Percentiles rank a stretch among this genome's conserved stretches.
Evolutionary conservation across 208 protist species (phyloP).

Genomic region (Trichomonas vaginalis): DNA sequence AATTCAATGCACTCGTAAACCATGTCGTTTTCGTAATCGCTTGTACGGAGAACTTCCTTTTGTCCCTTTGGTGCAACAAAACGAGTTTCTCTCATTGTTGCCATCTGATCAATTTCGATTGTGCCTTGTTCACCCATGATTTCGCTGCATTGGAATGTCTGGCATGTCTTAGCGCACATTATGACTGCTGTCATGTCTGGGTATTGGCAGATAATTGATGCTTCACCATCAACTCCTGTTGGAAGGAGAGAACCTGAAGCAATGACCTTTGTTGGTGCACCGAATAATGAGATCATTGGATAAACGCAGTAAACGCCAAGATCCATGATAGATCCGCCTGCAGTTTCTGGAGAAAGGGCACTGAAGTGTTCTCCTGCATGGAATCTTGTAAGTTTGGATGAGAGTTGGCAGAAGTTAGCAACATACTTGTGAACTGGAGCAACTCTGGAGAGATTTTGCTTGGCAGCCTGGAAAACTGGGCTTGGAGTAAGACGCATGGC

Average conservation of each 20-base stretch:
- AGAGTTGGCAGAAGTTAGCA: neutral
- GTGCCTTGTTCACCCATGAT: neutral
- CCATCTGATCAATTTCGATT: neutral
- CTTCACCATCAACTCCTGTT: neutral
- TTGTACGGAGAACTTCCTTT: neutral
- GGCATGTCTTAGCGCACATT: neutral
- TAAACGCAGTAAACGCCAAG: constrained; percentile 9
- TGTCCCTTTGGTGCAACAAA: neutral
- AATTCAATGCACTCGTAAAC: neutral
- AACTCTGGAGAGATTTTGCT: neutral
- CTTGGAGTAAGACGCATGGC: neutral
- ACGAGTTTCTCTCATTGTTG: neutral
- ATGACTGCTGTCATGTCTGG: neutral
- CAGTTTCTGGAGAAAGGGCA: neutral
- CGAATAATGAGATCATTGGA: neutral
- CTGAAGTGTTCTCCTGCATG: neutral
- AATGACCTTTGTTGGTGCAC: neutral
- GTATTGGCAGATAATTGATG: neutral
- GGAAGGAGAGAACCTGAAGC: neutral
- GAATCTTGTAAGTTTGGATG: neutral
- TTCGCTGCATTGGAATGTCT: neutral
- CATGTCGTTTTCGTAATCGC: neutral
- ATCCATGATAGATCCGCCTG: neutral
- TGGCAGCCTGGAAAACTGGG: neutral
- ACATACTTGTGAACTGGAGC: neutral